Evolutionary conservation across 1,139 yeast genomes (phyloP).

Genomic region (Blastobotrys buckinghamii): DNA sequence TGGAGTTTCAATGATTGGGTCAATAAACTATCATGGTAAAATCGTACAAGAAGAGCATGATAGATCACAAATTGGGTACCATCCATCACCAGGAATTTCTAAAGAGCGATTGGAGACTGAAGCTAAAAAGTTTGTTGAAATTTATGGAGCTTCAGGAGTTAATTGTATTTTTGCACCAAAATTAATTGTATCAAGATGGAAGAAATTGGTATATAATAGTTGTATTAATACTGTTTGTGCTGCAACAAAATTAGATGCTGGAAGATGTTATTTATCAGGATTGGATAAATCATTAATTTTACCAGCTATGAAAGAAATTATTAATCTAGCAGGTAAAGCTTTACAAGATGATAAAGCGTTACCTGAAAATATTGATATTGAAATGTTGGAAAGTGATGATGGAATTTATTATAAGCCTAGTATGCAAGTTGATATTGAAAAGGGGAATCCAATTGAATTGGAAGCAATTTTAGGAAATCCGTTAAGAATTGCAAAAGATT

Average conservation of each 20-base stretch:
- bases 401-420: conserved; percentile 65
- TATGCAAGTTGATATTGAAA: conserved; percentile 66
- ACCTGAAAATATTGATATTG: conserved; percentile 41
- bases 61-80: conserved; percentile 50
- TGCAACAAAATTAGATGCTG: conserved; percentile 52
- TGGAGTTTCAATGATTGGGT: conserved; percentile 65
- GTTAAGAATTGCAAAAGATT: conserved; percentile 49
- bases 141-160: conserved; percentile 47
- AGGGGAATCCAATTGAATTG: conserved; percentile 64
- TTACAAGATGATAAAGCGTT: conserved; percentile 44
- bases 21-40: conserved; percentile 50
- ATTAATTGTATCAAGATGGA: conserved; percentile 48
- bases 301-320: conserved; percentile 64
- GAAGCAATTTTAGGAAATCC: conserved; percentile 73
- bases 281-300: conserved; percentile 36
- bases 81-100: conserved; percentile 31
- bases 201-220: conserved; percentile 65
- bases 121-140: conserved; percentile 40
- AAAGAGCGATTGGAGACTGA: conserved; percentile 32
- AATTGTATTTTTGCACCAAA: conserved; percentile 39
- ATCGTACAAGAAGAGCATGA: conserved; percentile 50
- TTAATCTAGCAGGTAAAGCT: conserved; percentile 51
- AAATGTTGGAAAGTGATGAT: conserved; percentile 53
- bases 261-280: conserved; percentile 52
- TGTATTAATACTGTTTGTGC: conserved; percentile 59